Conservation (phyloP, 2,329 filamentous ascomycete genomes). For the Botrytis fragariae region DNA sequence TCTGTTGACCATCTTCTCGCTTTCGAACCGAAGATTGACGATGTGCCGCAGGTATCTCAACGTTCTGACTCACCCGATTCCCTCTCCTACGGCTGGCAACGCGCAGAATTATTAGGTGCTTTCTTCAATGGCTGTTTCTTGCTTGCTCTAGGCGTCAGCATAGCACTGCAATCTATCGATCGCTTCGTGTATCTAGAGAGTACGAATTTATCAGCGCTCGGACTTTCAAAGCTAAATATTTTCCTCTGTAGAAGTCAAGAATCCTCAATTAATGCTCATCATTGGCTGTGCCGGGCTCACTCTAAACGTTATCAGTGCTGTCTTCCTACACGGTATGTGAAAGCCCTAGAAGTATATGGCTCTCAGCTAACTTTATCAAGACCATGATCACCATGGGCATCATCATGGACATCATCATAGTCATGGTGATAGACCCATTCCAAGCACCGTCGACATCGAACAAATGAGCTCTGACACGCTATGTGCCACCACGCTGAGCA, state of each 20-base stretch:
- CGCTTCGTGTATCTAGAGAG: conserved; percentile 59
- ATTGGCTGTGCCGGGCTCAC: conserved; percentile 65
- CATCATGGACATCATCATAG: conserved; percentile 10
- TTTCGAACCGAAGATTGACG: neutral
- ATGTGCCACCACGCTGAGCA: neutral
- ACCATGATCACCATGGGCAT: conserved; percentile 25
- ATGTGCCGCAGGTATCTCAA: conserved; percentile 53
- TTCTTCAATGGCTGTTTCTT: conserved; percentile 82
- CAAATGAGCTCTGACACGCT: conserved; percentile 17
- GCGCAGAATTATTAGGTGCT: conserved; percentile 68
- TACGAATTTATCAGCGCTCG: conserved; percentile 37
- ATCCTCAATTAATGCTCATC: conserved; percentile 65
- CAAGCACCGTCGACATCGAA: conserved; percentile 11
- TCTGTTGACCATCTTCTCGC: neutral
- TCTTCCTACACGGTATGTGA: conserved; percentile 60
- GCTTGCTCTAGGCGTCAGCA: conserved; percentile 67
- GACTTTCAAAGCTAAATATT: neutral
- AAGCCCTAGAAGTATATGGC: neutral
- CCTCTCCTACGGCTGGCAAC: conserved; percentile 73
- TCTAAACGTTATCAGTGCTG: conserved; percentile 64
- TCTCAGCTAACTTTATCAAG: conserved; percentile 11
- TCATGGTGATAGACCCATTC: neutral
- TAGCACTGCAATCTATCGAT: conserved; percentile 71
- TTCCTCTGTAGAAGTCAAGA: conserved; percentile 52
- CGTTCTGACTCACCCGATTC: conserved; percentile 53